Evolutionary conservation across 192 early-diverging fungal species (phyloP), one percentile per base, ranked within the genome.

Genomic region (Entomortierella parvispora): DNA sequence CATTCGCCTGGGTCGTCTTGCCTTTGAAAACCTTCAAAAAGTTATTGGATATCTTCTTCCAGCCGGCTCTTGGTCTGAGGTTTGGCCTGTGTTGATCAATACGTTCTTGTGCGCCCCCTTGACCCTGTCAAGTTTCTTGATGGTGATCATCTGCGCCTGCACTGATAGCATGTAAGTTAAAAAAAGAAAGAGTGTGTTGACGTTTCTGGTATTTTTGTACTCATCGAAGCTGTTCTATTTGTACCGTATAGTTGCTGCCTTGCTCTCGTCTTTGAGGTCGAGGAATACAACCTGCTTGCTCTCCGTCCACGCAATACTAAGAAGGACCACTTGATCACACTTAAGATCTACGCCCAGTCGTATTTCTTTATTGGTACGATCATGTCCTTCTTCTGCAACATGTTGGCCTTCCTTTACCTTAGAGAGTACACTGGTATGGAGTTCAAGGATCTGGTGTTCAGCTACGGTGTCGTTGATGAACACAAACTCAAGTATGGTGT

Each of bases 21-120:
- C 91, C 11, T 97, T 94, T 71, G 87, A 92, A 65, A 97, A 97
- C 79, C 69, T 95, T 37, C 90, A 94, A 68, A 94, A 97, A 70
- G 93, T 94, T 29, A 90, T 94, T 74, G 61, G 90, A 7, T 96
- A 94, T 60, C 70, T 95, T 47, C 70, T 96, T 52, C 93, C 94
- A 0, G 88, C 90, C 52, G 92, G 91, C 23, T 87, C 86, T 34
- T 84, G 89, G 82, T 86, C 86, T 58, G 92, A 96, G 65, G 83
- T 94, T 26, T 79, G 87, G 81, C 88, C 94, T 12, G 91, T 93
- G 12, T 49, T 96, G 26, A 74, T 90, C 20, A 94, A 91, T 65
- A 83, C 92, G 15, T 93, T 93, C 33, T 79, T 96, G 20, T 93
- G 95, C 8, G 80, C 91, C 48, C 95, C 90, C 25, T 82, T 91